Base-by-base conservation (phyloP, 805 yeast species). In the Nakazawaea peltata region DNA sequence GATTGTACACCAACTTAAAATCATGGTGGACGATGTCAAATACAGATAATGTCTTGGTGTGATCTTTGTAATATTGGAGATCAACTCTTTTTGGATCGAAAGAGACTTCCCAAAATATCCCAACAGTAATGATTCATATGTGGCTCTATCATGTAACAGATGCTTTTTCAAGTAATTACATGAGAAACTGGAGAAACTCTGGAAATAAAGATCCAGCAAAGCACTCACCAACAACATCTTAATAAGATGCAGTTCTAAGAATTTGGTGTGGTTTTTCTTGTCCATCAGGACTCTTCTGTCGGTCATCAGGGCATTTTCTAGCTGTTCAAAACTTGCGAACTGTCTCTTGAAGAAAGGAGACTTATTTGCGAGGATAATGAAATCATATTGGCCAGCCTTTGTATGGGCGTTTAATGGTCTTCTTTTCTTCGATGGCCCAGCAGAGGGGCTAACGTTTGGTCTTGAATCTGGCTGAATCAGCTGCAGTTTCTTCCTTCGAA, bases 21-120 rank as follows among this genome's bases (percentile, higher is more conserved):
- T 18, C 17, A 28, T 17, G n/a, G 37, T 34, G 17, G 37, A 34
- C 14, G 25, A 10, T 6, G 28, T 23, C 16, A 34, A 23, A 24
- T 34, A 34, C n/a, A 28, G 14, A 24, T 28, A 28, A 23, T 34
- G 37, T n/a, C 15, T 23, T 15, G 29, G 18, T 16, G 37, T 29
- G 15, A 34, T 22, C 12, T 26, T 21, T 7, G 13, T 13, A 10
- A 28, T 7, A 28, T 28, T 34, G 11, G 29, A 22, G 2, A 34
- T 16, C 28, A 34, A 16, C 8, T 5, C 10, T 19, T 28, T 28
- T 28, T 34, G 37, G 18, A 22, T 18, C 11, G 9, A 5, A 10
- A 34, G 16, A 12, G 25, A 16, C 16, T 28, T 28, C 4, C 33
- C 32, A 13, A 28, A 34, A 15, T 28, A 28, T 23, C 23, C 22